Evolutionary conservation across 2,329 filamentous ascomycete species (phyloP), one percentile per base, ranked within the genome.

Genomic region (Elsinoe fawcettii): DNA sequence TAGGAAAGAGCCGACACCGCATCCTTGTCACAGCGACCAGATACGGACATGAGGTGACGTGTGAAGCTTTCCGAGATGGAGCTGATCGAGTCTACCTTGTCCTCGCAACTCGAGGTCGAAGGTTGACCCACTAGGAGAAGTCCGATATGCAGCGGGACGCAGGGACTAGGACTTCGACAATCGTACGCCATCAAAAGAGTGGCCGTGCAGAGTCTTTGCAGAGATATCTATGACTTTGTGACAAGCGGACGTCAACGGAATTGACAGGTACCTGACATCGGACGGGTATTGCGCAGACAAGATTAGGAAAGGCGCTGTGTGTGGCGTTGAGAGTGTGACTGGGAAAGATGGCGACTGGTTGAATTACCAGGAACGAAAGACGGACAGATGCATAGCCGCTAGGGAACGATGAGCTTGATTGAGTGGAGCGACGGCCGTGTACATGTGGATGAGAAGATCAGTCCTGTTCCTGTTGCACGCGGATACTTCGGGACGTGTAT

Each of bases 311-410:
- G 46, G 23, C 25, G 46, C 18, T 25, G 18, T 11, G 18, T 53
- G 49, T 53, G 49, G 49, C 49, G 49, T 53, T 53, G 49, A 39
- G 32, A 32, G 34, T 37, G 49, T 53, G 49, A 53, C 49, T 12
- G 34, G 32, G 49, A 37, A 53, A 23, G n/a, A 30, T 53, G 49
- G 49, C 49, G 49, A 53, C 32, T 53, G 49, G 49, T 53, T 53
- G 49, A 53, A 53, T 18, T 18, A 53, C 49, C 49, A 53, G 49
- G 32, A 30, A 37, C 27, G 39, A 25, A 27, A 23, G 20, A 27
- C 16, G 6, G 30, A n/a, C 3, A 25, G 12, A 39, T 37, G 32
- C 30, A 14, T 22, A n/a, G 49, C 18, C 30, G 34, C 25, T 37
- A 37, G 41, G 32, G 34, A 36, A 39, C 20, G 49, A 37, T 37